Evolutionary conservation across 108 stramenopile species (phyloP).

Genomic region (Stephanodiscus minutulus): DNA sequence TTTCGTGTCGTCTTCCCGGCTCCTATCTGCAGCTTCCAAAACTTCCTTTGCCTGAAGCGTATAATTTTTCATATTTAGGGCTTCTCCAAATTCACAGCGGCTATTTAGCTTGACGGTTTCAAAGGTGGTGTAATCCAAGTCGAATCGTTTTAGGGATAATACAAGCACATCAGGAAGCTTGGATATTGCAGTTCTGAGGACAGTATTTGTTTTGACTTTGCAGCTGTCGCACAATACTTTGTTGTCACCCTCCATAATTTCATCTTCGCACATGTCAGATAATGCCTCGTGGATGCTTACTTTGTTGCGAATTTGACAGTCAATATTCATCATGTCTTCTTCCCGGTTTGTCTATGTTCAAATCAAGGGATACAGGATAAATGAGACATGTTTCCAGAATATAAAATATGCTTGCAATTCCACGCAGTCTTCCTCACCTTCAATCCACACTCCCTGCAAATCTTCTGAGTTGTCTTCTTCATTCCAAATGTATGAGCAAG

Average conservation of each 20-base stretch:
- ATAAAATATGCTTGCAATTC: background rate
- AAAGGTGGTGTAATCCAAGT: conserved; percentile 97
- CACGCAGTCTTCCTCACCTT: conserved; percentile 58
- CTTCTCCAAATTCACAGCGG: conserved; percentile 92
- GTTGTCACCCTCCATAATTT: conserved; percentile 98
- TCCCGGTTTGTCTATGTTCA: conserved; percentile 80
- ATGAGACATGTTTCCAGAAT: conserved; percentile 7
- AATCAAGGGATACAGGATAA: conserved; percentile 36
- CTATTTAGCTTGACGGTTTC: conserved; percentile 99
- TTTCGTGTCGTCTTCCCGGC: conserved; percentile 33
- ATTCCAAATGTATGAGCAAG: conserved; percentile 85
- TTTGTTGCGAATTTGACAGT: conserved; percentile 94
- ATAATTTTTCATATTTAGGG: conserved; percentile 94
- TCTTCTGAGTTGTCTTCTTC: conserved; percentile 87
- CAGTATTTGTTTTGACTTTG: conserved; percentile 93
- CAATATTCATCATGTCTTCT: conserved; percentile 92
- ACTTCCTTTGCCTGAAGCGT: conserved; percentile 92
- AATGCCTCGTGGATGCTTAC: conserved; percentile 92
- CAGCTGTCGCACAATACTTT: conserved; percentile 95
- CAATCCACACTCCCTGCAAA: conserved; percentile 90
- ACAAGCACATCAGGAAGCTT: conserved; percentile 92
- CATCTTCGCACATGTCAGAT: conserved; percentile 88
- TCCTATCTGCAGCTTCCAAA: conserved; percentile 50
- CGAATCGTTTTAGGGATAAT: conserved; percentile 96
- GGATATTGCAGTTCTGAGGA: conserved; percentile 87